A percentile compares a stretch with the other conserved stretches of the same genome.
Conservation (phyloP, 2,329 filamentous ascomycete genomes). For the Clonostachys rhizophaga region DNA sequence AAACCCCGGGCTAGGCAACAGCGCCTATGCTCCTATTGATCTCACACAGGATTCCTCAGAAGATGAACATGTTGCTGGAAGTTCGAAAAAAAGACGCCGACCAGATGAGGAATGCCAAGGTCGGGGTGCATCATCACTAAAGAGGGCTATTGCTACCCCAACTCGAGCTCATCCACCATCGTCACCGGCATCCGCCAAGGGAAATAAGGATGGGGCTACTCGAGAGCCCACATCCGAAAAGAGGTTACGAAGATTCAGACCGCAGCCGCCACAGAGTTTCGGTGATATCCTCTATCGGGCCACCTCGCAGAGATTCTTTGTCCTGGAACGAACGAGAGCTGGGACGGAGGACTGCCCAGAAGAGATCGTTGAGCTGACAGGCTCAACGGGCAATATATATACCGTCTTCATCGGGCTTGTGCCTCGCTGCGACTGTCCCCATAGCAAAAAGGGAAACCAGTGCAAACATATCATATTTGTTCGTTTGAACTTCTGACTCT, state of each 20-base stretch:
- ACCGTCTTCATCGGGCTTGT: slow-evolving; percentile 45
- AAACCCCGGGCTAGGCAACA: too few relatives aligned
- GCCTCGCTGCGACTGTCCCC: slow-evolving; percentile 52
- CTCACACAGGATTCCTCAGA: too few relatives aligned
- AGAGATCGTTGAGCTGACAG: slow-evolving; percentile 55
- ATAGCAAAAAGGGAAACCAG: slow-evolving; percentile 46
- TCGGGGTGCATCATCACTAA: too few relatives aligned
- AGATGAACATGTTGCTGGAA: too few relatives aligned
- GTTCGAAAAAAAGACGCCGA: too few relatives aligned
- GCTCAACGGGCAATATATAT: slow-evolving; percentile 64
- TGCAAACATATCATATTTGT: slow-evolving; percentile 65
- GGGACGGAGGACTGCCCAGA: slow-evolving; percentile 31
- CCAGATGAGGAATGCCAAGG: too few relatives aligned
- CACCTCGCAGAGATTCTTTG: slow-evolving; percentile 37
- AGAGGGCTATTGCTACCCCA: too few relatives aligned
- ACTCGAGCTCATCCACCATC: too few relatives aligned
- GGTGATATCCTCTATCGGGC: slow-evolving; percentile 29
- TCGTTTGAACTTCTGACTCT: slow-evolving; percentile 6
- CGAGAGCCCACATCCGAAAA: neutral
- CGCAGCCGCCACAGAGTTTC: slow-evolving; percentile 25
- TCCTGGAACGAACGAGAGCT: slow-evolving; percentile 30
- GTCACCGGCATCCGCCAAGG: too few relatives aligned
- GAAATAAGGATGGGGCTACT: slow-evolving; percentile 43
- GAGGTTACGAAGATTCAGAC: slow-evolving; percentile 19
- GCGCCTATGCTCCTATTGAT: too few relatives aligned